These are phyloP conservation scores for Cyberlindnera misumaiensis DNA, from an alignment of 805 yeast genomes.

Conservation along the genomic window DNA sequence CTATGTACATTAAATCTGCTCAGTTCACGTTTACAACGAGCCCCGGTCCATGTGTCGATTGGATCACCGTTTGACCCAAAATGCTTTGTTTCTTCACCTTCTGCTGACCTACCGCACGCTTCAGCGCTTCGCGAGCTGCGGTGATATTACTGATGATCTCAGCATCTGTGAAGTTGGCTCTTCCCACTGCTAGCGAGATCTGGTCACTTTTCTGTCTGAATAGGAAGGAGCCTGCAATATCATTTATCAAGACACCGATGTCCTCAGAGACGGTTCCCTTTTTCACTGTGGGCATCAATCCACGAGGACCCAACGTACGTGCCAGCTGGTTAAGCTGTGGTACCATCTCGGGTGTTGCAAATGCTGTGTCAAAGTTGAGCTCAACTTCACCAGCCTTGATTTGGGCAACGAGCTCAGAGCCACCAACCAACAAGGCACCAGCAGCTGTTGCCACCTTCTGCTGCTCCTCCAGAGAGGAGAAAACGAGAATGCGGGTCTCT, in stretches of 20 bases:
- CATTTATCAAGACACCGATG: conserved; percentile 43
- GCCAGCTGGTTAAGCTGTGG: conserved; percentile 61
- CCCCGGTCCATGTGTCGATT: conserved; percentile 76
- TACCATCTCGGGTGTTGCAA: conserved; percentile 79
- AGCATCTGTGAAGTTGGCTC: conserved; percentile 68
- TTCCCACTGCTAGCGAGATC: conserved; percentile 66
- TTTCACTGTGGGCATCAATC: conserved; percentile 81
- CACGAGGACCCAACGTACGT: conserved; percentile 80
- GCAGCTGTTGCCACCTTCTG: conserved; percentile 44
- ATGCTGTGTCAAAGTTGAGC: conserved; percentile 63
- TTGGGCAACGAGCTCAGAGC: conserved; percentile 56
- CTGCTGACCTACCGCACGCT: conserved; percentile 43
- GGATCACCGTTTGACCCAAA: conserved; percentile 61
- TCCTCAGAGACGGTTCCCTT: conserved; percentile 81
- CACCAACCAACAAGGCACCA: conserved; percentile 68
- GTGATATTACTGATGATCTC: conserved; percentile 67
- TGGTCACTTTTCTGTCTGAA: conserved; percentile 67
- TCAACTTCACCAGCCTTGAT: conserved; percentile 45
- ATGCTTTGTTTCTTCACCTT: conserved; percentile 62
- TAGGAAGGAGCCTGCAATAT: conserved; percentile 60
- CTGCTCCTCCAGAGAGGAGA: conserved; percentile 51
- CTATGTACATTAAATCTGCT: background rate
- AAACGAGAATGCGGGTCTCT: conserved; percentile 57
- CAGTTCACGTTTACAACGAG: conserved; percentile 49
- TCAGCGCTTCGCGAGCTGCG: conserved; percentile 58